Percentiles rank a stretch among this genome's conserved stretches.
These are phyloP conservation scores for Podosphaera leucotricha DNA, from an alignment of 2,329 filamentous ascomycete genomes.

Conservation along the genomic window DNA sequence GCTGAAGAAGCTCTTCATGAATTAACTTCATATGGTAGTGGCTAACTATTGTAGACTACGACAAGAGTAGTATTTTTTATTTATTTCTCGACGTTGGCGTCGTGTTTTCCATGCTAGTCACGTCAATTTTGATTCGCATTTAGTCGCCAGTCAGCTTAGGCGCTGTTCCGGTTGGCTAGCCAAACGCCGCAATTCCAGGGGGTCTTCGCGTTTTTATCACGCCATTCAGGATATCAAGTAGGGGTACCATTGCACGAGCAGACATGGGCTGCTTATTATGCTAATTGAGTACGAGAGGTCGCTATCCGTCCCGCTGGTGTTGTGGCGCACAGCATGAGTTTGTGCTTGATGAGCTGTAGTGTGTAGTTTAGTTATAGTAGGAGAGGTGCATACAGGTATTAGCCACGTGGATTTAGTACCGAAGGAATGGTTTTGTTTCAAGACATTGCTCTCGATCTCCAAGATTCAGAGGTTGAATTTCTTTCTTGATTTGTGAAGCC, in stretches of 20 bases:
- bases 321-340: background rate
- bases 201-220: background rate
- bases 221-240: background rate
- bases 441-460: background rate
- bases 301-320: slow-evolving; percentile 1
- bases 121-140: background rate
- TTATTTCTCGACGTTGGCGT: background rate
- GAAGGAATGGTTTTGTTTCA: background rate
- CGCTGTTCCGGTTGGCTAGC: background rate
- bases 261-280: background rate
- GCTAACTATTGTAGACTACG: no score
- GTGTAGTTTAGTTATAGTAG: background rate
- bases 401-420: slow-evolving; percentile 1
- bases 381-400: background rate
- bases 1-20: background rate
- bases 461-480: background rate
- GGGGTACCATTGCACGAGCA: background rate
- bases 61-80: background rate
- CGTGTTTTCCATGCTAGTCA: background rate
- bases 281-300: background rate
- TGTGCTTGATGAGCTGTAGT: background rate
- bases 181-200: background rate
- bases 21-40: background rate
- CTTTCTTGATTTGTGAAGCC: background rate
- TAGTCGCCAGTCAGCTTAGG: background rate